These are phyloP conservation scores for Melaleuca quinquenervia DNA, from an alignment of 345 rosid species.

Conservation along the genomic window DNA sequence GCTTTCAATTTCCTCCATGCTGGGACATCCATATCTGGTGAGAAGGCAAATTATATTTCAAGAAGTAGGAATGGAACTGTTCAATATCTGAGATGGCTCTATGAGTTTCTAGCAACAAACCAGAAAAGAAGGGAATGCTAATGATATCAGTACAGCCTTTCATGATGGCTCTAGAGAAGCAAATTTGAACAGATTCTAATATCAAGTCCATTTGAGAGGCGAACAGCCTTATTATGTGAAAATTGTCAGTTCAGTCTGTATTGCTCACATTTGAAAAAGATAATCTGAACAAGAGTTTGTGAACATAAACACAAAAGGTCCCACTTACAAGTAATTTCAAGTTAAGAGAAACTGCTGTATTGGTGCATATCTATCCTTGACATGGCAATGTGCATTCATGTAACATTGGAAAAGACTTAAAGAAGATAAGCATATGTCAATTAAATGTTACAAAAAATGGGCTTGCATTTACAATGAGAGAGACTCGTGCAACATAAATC, in stretches of 20 bases:
- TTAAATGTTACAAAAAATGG: not conserved
- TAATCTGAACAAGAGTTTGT: not conserved
- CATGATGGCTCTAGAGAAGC: not conserved
- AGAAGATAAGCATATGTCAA: not conserved
- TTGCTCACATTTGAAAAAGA: not conserved
- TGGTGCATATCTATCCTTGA: not conserved
- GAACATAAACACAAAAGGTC: not conserved
- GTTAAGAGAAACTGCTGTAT: not conserved
- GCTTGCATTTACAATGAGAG: not conserved
- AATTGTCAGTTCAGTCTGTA: not conserved
- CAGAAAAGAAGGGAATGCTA: not conserved
- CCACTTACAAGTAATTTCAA: not conserved
- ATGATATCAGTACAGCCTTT: not conserved
- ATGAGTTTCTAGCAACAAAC: not conserved
- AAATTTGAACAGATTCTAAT: not conserved
- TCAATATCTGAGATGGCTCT: not conserved
- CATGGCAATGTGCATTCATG: not conserved
- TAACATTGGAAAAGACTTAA: not conserved
- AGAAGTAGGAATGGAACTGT: not conserved
- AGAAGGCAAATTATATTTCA: not conserved
- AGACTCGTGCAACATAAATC: not conserved
- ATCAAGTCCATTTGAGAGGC: not conserved
- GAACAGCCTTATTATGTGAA: not conserved
- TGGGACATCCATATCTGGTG: slow-evolving; percentile 78
- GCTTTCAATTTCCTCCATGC: slow-evolving; percentile 69